A percentile compares a stretch with the other conserved stretches of the same genome.
Evolutionary conservation across 441 rosid species (phyloP).

Genomic region (Manihot esculenta): DNA sequence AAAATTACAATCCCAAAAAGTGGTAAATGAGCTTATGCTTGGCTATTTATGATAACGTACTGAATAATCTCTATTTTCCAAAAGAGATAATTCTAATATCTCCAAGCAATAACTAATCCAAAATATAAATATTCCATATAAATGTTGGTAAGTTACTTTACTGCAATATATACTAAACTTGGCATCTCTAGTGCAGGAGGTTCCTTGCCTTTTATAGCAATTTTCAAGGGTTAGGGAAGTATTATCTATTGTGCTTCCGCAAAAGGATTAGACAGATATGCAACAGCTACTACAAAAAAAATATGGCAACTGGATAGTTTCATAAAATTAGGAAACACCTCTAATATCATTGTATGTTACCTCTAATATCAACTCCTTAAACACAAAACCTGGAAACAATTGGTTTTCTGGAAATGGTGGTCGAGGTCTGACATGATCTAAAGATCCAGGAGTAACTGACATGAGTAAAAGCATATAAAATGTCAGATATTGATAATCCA

Average conservation of each 20-base stretch:
- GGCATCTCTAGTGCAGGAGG: too few relatives aligned
- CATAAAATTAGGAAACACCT: neutral
- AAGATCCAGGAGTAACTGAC: constrained; percentile 55
- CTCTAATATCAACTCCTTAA: constrained; percentile 50
- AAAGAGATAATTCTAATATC: too few relatives aligned
- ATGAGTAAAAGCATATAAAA: constrained; percentile 5
- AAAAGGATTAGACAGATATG: neutral
- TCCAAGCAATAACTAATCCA: too few relatives aligned
- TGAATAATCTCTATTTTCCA: neutral
- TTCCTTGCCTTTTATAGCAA: too few relatives aligned
- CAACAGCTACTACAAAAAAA: neutral
- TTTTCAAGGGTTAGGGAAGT: too few relatives aligned
- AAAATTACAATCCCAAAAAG: neutral
- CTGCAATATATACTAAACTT: too few relatives aligned
- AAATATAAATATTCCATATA: too few relatives aligned
- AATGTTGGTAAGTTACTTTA: too few relatives aligned
- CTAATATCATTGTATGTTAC: constrained; percentile 29
- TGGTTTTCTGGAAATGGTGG: constrained; percentile 28
- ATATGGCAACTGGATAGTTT: neutral
- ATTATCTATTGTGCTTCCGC: too few relatives aligned
- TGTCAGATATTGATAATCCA: neutral
- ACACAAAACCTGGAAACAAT: constrained; percentile 44
- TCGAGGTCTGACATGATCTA: constrained; percentile 27
- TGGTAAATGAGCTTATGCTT: neutral
- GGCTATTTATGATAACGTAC: neutral